These are phyloP conservation scores for Daedalea quercina DNA, from an alignment of 768 basidiomycete species.

Conservation along the genomic window DNA sequence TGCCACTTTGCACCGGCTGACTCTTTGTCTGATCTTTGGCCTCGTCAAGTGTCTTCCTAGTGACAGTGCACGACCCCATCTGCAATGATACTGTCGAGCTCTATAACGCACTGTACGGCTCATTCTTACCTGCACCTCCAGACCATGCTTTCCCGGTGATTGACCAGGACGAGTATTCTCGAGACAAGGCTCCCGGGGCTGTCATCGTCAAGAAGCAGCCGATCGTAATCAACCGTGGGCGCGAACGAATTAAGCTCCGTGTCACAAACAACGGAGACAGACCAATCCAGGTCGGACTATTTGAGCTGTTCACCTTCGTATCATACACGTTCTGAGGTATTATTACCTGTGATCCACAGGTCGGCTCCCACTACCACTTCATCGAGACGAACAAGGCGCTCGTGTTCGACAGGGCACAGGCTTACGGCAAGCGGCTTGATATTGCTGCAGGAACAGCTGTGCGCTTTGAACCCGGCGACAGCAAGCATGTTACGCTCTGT, in stretches of 20 bases:
- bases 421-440: slow-evolving; percentile 84
- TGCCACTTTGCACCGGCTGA: neutral
- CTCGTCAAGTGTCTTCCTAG: slow-evolving; percentile 72
- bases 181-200: slow-evolving; percentile 64
- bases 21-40: neutral
- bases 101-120: slow-evolving; percentile 84
- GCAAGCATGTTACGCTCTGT: slow-evolving; percentile 78
- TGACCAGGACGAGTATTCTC: slow-evolving; percentile 41
- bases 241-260: slow-evolving; percentile 58
- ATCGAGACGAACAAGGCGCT: slow-evolving; percentile 81
- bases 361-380: slow-evolving; percentile 95
- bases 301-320: neutral
- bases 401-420: slow-evolving; percentile 72
- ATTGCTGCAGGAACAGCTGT: slow-evolving; percentile 94
- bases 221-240: slow-evolving; percentile 71
- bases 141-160: slow-evolving; percentile 55
- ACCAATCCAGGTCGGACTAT: slow-evolving; percentile 70
- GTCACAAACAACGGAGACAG: slow-evolving; percentile 92
- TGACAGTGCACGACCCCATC: slow-evolving; percentile 94
- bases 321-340: slow-evolving; percentile 2
- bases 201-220: slow-evolving; percentile 57
- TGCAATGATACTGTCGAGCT: slow-evolving; percentile 78
- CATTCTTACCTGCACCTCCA: slow-evolving; percentile 80
- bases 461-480: slow-evolving; percentile 92
- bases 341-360: slow-evolving; percentile 32